A percentile compares a stretch with the other conserved stretches of the same genome.
These are phyloP conservation scores for Brassica napus DNA, from an alignment of 345 rosid species.

Conservation along the genomic window DNA sequence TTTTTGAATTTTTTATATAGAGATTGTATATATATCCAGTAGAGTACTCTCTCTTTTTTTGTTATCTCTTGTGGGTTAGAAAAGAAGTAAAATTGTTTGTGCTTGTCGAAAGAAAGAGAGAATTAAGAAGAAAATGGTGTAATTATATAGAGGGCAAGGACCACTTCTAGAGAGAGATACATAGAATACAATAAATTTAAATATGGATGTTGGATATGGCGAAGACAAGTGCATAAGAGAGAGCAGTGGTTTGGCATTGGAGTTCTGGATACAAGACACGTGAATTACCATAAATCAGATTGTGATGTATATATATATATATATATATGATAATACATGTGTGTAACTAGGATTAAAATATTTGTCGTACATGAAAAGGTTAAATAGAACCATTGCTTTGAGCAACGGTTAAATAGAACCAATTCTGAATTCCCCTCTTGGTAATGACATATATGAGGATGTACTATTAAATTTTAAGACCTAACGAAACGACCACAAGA, in stretches of 20 bases:
- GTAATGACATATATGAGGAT: neutral
- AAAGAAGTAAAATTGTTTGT: neutral
- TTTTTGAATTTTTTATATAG: neutral
- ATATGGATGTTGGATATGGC: constrained; percentile 73
- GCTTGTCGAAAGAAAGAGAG: neutral
- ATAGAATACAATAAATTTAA: constrained; percentile 45
- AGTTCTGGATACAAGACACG: constrained; percentile 34
- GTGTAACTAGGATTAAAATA: neutral
- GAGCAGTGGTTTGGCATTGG: constrained; percentile 44
- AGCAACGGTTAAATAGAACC: neutral
- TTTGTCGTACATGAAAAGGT: neutral
- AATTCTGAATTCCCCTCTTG: neutral
- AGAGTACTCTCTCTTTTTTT: neutral
- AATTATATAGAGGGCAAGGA: neutral
- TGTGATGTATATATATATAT: constrained; percentile 1
- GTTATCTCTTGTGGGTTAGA: neutral
- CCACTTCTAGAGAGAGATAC: constrained; percentile 14
- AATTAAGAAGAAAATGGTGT: neutral
- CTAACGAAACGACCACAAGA: neutral
- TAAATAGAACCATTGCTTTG: neutral
- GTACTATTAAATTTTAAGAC: neutral
- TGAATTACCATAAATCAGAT: constrained; percentile 28
- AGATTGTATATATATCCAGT: neutral
- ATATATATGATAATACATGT: neutral
- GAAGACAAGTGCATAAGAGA: constrained; percentile 78